A percentile compares a stretch with the other conserved stretches of the same genome.
These are phyloP conservation scores for Colletotrichum destructivum DNA, from an alignment of 2,329 filamentous ascomycete species.

Conservation along the genomic window DNA sequence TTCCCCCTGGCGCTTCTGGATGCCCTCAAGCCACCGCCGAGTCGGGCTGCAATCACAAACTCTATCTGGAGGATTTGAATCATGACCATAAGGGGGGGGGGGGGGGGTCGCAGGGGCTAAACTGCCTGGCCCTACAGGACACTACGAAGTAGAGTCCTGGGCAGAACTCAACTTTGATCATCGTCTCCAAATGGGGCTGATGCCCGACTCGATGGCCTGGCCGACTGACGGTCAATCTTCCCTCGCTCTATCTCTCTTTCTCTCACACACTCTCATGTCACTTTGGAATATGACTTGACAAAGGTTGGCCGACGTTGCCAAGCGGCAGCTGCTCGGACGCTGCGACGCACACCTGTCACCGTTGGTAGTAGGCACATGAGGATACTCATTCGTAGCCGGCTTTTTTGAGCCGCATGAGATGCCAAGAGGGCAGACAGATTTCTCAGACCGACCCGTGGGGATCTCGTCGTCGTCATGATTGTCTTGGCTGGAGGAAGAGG, in stretches of 20 bases:
- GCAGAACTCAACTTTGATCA: slow-evolving; percentile 7
- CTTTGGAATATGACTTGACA: neutral
- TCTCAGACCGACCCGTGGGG: neutral
- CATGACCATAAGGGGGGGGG: neutral
- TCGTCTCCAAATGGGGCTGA: slow-evolving; percentile 13
- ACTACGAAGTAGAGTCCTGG: too few relatives aligned
- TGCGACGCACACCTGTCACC: slow-evolving; percentile 16
- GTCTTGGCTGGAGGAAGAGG: neutral
- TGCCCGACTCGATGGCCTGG: slow-evolving; percentile 21
- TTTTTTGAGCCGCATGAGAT: slow-evolving; percentile 14
- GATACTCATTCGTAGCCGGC: too few relatives aligned
- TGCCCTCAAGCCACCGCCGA: slow-evolving; percentile 22
- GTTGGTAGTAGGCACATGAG: too few relatives aligned
- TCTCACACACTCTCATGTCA: neutral
- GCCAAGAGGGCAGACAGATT: slow-evolving; percentile 12
- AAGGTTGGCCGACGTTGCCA: slow-evolving; percentile 18
- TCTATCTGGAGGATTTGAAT: slow-evolving; percentile 17
- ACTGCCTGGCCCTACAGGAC: slow-evolving; percentile 1
- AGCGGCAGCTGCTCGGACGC: slow-evolving; percentile 20
- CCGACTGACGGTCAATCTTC: neutral
- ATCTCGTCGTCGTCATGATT: slow-evolving; percentile 23
- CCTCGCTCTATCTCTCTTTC: too few relatives aligned
- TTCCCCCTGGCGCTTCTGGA: slow-evolving; percentile 12
- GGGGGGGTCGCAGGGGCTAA: slow-evolving; percentile 1
- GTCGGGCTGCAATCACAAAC: slow-evolving; percentile 16